Percentiles rank a stretch among this genome's conserved stretches.
phyloP scores from a whole-genome alignment of 768 basidiomycete species.

The Phanerodontia chrysosporium region DNA sequence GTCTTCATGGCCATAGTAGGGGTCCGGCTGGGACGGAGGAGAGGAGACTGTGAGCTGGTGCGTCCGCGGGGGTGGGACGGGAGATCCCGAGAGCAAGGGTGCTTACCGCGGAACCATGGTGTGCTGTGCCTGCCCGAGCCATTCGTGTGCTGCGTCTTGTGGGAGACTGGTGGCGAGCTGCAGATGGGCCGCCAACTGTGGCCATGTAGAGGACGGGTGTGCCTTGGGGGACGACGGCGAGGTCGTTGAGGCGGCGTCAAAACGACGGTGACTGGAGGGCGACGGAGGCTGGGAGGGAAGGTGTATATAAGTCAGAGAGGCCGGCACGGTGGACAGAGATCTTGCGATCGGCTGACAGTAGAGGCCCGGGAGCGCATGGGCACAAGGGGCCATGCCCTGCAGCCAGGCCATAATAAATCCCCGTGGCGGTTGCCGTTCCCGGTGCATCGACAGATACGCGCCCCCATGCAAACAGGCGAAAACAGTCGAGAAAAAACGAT shows the following conservation, averaged over 20 bases:
- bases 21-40: slow-evolving; percentile 35
- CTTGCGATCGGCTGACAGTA: neutral
- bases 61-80: neutral
- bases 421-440: neutral
- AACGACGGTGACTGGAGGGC: neutral
- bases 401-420: neutral
- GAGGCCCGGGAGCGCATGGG: neutral
- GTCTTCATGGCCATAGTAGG: slow-evolving; percentile 74
- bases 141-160: slow-evolving; percentile 21
- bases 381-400: neutral
- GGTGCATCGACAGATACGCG: neutral
- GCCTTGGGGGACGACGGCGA: slow-evolving; percentile 16
- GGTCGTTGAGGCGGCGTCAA: slow-evolving; percentile 7
- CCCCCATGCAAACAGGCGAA: neutral
- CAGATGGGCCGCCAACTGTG: slow-evolving; percentile 22
- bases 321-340: neutral
- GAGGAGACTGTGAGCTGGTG: slow-evolving; percentile 3
- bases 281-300: neutral
- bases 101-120: slow-evolving; percentile 11
- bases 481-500: neutral
- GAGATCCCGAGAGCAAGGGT: slow-evolving; percentile 9
- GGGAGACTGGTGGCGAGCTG: slow-evolving; percentile 27
- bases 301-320: neutral
- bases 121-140: slow-evolving; percentile 10
- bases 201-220: slow-evolving; percentile 23